Base-by-base conservation (phyloP, 1,284 basidiomycete genomes). In the Microbotryum lychnidis-dioicae region DNA sequence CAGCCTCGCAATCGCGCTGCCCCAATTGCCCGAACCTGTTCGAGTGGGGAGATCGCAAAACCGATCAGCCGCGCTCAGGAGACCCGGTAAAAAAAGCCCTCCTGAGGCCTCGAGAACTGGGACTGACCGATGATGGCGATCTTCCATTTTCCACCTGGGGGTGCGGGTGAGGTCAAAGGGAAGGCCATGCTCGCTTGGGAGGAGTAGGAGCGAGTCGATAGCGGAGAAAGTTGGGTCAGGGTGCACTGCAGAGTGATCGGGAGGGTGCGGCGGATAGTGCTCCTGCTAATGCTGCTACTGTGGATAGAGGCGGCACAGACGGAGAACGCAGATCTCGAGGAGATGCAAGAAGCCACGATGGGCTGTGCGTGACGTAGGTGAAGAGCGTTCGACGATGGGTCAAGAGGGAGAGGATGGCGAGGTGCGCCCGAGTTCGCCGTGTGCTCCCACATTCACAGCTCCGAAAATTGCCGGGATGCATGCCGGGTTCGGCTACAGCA, bases 1-100 rank as follows among this genome's bases (percentile, higher is more conserved):
- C 58, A 83, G 80, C 64, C 79, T 78, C 25, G 82, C 81, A 52
- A 82, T 79, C 3, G 81, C 81, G 7, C 79, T 79, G 1, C 81
- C 82, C 81, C 80, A 79, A 46, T 66, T 65, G 25, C 77, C 76
- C 2, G 75, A 76, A 31, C 27, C 27, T 45, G 51, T 27, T 10
- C 23, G 45, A 25, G 45, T 14, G 1, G 37, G 9, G 16, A 18
- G 37, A 42, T 12, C 18, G 37, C 25, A 16, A 10, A 37, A 7
- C 29, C 10, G 7, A 45, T 37, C 58, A 27, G 54, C 20, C 20
- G 6, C 9, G 47, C 20, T 25, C 2, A 18, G 23, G 51, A 21
- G 20, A 27, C 9, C 4, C 42, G 42, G 20, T 37, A 27, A 27
- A 52, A 4, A 4, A 20, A n/a, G 1, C 27, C 47, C 23, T 37